phyloP scores from a whole-genome alignment of 2,329 filamentous ascomycete genomes.

The Chaetomium sp. region DNA sequence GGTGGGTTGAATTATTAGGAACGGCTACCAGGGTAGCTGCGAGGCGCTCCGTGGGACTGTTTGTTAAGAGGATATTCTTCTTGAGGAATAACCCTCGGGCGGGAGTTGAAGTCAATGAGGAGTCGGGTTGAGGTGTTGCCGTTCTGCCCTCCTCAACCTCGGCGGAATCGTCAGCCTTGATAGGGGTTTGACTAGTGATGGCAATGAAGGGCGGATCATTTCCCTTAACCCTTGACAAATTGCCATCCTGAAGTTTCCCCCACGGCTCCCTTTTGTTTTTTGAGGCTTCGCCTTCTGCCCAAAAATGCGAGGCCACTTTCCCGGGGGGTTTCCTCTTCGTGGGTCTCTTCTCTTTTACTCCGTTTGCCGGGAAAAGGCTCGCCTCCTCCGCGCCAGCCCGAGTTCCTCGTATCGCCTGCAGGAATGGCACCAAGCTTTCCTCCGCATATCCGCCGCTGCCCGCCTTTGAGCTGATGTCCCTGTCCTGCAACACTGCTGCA shows the following conservation, averaged over 20 bases:
- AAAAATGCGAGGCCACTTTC: slow-evolving; percentile 13
- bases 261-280: neutral
- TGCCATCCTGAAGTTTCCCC: neutral
- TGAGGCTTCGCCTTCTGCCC: slow-evolving; percentile 3
- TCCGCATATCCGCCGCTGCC: neutral
- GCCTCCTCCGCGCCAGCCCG: neutral
- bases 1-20: neutral
- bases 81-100: no score
- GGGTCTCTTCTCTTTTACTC: neutral
- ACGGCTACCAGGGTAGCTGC: neutral
- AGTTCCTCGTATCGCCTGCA: slow-evolving; percentile 6
- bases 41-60: no score
- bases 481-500: slow-evolving; percentile 26
- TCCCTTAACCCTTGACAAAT: neutral
- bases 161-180: no score
- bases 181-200: neutral
- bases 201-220: neutral
- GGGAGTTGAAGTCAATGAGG: no score
- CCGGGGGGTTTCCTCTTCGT: neutral
- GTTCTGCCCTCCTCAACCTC: no score
- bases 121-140: no score
- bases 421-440: slow-evolving; percentile 13
- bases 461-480: neutral
- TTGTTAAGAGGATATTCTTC: no score
- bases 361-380: neutral